Conservation (phyloP, 139 green algal genomes). For the Chlamydomonas asymmetrica region DNA sequence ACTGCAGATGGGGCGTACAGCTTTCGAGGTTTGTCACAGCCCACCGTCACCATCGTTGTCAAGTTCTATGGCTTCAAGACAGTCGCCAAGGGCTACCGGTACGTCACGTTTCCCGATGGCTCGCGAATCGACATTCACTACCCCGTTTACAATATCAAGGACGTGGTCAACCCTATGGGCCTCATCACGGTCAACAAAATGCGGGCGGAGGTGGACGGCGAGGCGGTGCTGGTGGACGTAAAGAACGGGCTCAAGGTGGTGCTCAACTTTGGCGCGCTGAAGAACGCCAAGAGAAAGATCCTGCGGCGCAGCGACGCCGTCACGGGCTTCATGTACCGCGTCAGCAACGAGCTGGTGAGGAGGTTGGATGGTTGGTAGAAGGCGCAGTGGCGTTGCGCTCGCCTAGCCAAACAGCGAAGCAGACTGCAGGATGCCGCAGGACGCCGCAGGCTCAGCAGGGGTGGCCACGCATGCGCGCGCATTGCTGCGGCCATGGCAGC, state of each 20-base stretch:
- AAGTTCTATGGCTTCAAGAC: conserved; percentile 78
- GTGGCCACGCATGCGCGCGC: too few relatives aligned
- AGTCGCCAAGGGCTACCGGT: conserved; percentile 62
- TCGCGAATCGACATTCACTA: conserved; percentile 65
- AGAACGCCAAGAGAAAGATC: conserved; percentile 33
- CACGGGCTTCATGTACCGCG: conserved; percentile 57
- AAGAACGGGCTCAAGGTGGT: conserved; percentile 43
- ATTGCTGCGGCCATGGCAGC: too few relatives aligned
- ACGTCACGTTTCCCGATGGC: conserved; percentile 71
- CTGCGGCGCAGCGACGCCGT: conserved; percentile 65
- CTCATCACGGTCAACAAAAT: too few relatives aligned
- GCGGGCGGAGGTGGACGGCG: conserved; percentile 55
- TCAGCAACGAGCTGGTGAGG: conserved; percentile 9
- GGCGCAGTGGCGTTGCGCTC: too few relatives aligned
- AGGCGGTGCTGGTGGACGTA: conserved; percentile 50
- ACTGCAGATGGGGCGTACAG: conserved; percentile 50
- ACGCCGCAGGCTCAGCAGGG: too few relatives aligned
- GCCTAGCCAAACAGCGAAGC: too few relatives aligned
- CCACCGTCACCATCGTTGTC: conserved; percentile 60
- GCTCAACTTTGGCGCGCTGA: conserved; percentile 55
- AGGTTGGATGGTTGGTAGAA: neutral
- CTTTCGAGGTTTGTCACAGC: conserved; percentile 73
- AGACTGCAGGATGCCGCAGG: too few relatives aligned
- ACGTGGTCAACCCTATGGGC: neutral
- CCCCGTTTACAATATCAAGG: conserved; percentile 68